Evolutionary conservation across 306 rosid genomes (phyloP).

Genomic region (Pachyrhizus erosus): DNA sequence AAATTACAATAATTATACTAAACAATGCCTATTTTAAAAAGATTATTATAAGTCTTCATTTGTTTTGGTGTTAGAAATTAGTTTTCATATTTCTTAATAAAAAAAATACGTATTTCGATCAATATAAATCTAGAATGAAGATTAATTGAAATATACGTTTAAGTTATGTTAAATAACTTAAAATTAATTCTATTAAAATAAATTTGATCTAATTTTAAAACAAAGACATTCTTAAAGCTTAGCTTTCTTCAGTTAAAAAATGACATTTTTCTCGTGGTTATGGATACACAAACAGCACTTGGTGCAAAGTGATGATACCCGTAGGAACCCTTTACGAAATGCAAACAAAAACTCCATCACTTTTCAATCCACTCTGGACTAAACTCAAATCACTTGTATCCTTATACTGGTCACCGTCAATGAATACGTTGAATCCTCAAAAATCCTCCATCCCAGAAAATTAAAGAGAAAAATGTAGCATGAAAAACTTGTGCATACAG

Average conservation of each 20-base stretch:
- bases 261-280: neutral
- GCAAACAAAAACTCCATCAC: slow-evolving; percentile 26
- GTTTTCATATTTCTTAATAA: too few relatives aligned
- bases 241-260: neutral
- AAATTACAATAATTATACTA: too few relatives aligned
- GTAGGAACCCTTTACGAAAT: neutral
- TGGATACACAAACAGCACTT: neutral
- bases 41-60: too few relatives aligned
- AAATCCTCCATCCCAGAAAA: too few relatives aligned
- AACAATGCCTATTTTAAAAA: too few relatives aligned
- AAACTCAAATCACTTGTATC: neutral
- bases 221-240: neutral
- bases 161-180: too few relatives aligned
- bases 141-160: too few relatives aligned
- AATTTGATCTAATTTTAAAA: neutral
- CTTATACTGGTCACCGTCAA: slow-evolving; percentile 31
- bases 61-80: too few relatives aligned
- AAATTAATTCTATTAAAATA: too few relatives aligned
- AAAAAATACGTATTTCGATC: too few relatives aligned
- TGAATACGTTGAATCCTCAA: neutral
- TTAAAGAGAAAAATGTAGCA: neutral
- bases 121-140: too few relatives aligned
- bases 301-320: neutral
- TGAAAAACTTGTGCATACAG: neutral
- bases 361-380: slow-evolving; percentile 27